Conservation (phyloP, 192 early-diverging fungal genomes). For the Linderina pennispora region DNA sequence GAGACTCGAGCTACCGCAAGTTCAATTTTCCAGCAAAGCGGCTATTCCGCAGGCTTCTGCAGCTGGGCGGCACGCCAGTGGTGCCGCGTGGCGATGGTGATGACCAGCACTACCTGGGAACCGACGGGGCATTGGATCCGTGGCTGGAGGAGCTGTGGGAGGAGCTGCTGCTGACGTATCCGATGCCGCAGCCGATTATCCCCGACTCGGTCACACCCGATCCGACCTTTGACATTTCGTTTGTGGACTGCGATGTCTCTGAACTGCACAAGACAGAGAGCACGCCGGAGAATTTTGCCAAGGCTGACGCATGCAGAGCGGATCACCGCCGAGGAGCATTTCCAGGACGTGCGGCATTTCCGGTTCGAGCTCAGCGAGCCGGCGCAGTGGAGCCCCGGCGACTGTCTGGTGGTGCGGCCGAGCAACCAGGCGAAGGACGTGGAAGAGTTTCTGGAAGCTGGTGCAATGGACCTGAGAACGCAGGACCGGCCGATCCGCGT, state of each 20-base stretch:
- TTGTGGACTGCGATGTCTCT: background rate
- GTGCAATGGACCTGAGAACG: conserved; percentile 44
- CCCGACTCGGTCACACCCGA: conserved; percentile 11
- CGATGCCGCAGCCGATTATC: conserved; percentile 45
- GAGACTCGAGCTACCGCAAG: conserved; percentile 89
- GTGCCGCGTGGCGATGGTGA: conserved; percentile 79
- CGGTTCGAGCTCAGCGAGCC: conserved; percentile 39
- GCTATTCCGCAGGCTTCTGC: conserved; percentile 73
- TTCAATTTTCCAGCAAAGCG: conserved; percentile 96
- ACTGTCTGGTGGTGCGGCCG: conserved; percentile 53
- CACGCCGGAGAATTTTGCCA: background rate
- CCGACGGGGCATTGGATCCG: conserved; percentile 84
- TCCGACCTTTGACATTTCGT: conserved; percentile 10
- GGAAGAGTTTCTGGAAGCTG: conserved; percentile 55
- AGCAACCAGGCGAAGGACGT: conserved; percentile 68
- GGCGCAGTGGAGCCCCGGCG: conserved; percentile 1
- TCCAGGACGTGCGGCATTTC: conserved; percentile 80
- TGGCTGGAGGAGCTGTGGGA: conserved; percentile 81
- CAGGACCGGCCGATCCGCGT: conserved; percentile 36
- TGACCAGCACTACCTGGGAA: conserved; percentile 91
- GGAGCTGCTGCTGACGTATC: conserved; percentile 52
- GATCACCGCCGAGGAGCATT: conserved; percentile 63
- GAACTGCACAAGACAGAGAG: background rate
- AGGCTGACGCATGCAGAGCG: conserved; percentile 43
- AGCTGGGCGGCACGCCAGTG: conserved; percentile 76